These are phyloP conservation scores for Handroanthus guayacan DNA, from an alignment of 257 asterid genomes.

Conservation along the genomic window DNA sequence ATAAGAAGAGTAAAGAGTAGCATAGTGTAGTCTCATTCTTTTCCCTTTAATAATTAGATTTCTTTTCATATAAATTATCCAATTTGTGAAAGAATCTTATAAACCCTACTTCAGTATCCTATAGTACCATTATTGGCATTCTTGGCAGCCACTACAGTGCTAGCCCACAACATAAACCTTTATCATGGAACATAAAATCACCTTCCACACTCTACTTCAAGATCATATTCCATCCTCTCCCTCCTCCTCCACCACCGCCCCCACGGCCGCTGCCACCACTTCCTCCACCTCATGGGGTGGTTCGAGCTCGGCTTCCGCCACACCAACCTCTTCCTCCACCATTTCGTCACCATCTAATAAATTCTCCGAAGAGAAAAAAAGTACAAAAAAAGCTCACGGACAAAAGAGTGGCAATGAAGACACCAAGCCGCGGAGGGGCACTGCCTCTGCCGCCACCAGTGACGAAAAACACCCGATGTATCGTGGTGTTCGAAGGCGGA, in stretches of 20 bases:
- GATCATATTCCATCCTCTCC: slow-evolving; percentile 23
- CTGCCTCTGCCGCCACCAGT: neutral
- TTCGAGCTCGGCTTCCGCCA: slow-evolving; percentile 6
- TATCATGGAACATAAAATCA: slow-evolving; percentile 36
- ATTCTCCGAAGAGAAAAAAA: neutral
- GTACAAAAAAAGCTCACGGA: neutral
- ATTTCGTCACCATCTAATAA: neutral
- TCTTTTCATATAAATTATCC: slow-evolving; percentile 26
- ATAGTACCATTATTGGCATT: slow-evolving; percentile 14
- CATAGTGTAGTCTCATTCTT: slow-evolving; percentile 7
- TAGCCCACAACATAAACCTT: slow-evolving; percentile 15
- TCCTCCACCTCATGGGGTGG: slow-evolving; percentile 8
- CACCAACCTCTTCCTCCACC: slow-evolving; percentile 28
- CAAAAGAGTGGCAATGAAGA: neutral
- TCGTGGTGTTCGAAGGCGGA: slow-evolving; percentile 62
- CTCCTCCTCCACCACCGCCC: slow-evolving; percentile 24
- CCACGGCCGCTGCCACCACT: neutral
- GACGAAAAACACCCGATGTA: slow-evolving; percentile 44
- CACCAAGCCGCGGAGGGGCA: neutral
- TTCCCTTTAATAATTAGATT: neutral
- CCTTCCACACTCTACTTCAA: slow-evolving; percentile 9
- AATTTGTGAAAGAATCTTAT: slow-evolving; percentile 21
- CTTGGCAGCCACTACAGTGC: slow-evolving; percentile 1
- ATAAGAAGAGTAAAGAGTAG: slow-evolving; percentile 10
- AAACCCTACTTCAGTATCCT: slow-evolving; percentile 14